Conservation (phyloP, 169 alveolate genomes). For the Eimeria praecox region DNA sequence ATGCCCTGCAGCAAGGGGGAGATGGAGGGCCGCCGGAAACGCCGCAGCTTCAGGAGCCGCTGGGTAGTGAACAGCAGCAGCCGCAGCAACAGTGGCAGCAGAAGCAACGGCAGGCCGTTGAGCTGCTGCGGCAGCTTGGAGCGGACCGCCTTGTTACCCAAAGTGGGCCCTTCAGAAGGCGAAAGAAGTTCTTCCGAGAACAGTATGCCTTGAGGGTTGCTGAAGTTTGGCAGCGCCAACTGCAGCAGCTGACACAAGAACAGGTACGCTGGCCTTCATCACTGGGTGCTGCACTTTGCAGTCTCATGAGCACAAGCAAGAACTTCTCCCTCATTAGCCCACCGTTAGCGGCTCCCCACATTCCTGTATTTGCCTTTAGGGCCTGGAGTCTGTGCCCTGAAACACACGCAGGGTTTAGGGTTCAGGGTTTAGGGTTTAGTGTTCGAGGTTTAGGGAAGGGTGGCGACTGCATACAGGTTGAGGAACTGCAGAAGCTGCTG, state of each 20-base stretch:
- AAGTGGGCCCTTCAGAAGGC: not conserved
- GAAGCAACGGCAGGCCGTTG: not conserved
- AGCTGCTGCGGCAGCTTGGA: constrained; percentile 61
- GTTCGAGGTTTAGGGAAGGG: not conserved
- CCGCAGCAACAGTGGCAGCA: not conserved
- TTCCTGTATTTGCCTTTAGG: not conserved
- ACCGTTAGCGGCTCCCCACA: not conserved
- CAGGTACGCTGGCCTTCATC: not conserved
- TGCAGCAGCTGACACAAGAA: not conserved
- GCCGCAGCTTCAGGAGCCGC: constrained; percentile 11
- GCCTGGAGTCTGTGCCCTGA: not conserved
- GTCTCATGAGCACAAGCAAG: not conserved
- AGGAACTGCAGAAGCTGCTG: constrained; percentile 53
- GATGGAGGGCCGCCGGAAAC: not conserved
- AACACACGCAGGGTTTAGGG: not conserved
- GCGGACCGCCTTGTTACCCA: constrained; percentile 11
- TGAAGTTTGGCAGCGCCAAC: constrained; percentile 51
- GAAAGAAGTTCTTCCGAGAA: not conserved
- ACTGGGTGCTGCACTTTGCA: not conserved
- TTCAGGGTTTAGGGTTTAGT: not conserved
- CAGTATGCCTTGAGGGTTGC: constrained; percentile 51
- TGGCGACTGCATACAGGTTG: constrained; percentile 55
- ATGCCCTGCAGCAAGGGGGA: not conserved
- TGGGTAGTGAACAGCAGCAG: constrained; percentile 5
- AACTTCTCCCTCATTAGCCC: not conserved